These are phyloP conservation scores for Neobulgaria alba DNA, from an alignment of 2,329 filamentous ascomycete genomes.

Conservation along the genomic window DNA sequence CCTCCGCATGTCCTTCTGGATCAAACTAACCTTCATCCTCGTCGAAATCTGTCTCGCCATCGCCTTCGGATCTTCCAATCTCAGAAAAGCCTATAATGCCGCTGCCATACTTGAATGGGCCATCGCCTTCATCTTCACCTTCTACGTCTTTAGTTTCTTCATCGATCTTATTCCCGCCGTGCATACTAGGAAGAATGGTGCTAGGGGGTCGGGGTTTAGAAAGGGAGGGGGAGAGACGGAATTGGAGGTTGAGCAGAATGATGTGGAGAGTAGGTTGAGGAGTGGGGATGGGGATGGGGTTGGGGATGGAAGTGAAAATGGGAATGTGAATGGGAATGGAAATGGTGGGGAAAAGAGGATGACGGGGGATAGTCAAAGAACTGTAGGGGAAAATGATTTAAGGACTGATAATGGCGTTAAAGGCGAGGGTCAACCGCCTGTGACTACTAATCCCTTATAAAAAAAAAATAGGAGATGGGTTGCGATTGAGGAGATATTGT, in stretches of 20 bases:
- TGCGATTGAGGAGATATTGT: too few species aligned
- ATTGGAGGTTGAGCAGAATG: conserved; percentile 24
- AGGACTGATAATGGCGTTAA: conserved; percentile 11
- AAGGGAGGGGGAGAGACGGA: conserved; percentile 13
- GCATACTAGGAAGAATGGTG: conserved; percentile 11
- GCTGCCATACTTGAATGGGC: conserved; percentile 74
- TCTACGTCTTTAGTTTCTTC: conserved; percentile 80
- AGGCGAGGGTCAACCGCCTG: conserved; percentile 4
- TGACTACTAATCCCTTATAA: conserved; percentile 13
- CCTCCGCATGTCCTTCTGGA: conserved; percentile 72
- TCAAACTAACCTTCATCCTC: conserved; percentile 80
- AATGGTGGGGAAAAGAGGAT: too few species aligned
- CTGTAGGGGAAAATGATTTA: conserved; percentile 9
- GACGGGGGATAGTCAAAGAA: conserved; percentile 15
- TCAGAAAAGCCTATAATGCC: conserved; percentile 44
- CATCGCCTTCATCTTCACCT: conserved; percentile 76
- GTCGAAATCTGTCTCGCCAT: conserved; percentile 67
- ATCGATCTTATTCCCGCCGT: conserved; percentile 75
- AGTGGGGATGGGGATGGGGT: conserved; percentile 1
- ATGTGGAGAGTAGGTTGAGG: conserved; percentile 5
- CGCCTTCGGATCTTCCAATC: conserved; percentile 57
- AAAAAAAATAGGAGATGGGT: too few species aligned
- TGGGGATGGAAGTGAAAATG: conserved; percentile 3
- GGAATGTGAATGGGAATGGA: conserved; percentile 1
- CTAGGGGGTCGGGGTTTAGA: conserved; percentile 13